These are phyloP conservation scores for Penicillium subrubescens DNA, from an alignment of 495 filamentous ascomycete genomes.

Conservation along the genomic window DNA sequence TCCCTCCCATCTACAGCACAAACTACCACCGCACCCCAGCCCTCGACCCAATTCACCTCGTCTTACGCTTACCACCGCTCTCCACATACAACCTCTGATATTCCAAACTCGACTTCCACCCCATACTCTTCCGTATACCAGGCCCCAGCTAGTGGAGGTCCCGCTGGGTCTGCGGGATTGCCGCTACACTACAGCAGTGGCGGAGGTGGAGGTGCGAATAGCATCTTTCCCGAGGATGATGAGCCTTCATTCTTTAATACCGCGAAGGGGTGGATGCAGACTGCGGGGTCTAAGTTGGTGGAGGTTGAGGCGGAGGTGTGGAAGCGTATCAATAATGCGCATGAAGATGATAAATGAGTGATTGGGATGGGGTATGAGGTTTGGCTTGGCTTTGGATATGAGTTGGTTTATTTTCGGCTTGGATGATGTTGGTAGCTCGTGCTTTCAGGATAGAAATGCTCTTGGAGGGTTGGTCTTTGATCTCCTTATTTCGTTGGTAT, in stretches of 20 bases:
- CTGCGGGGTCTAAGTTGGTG: conserved; percentile 60
- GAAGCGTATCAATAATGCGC: conserved; percentile 61
- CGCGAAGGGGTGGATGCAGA: conserved; percentile 62
- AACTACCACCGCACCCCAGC: conserved; percentile 38
- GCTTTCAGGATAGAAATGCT: neutral
- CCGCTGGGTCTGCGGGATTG: conserved; percentile 21
- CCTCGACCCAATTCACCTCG: conserved; percentile 16
- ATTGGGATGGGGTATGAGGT: neutral
- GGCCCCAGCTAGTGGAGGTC: conserved; percentile 24
- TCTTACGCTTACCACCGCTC: conserved; percentile 23
- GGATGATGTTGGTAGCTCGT: neutral
- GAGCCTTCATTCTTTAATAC: conserved; percentile 53
- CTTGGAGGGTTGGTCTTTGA: neutral
- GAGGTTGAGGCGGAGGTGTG: conserved; percentile 72
- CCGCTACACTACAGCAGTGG: conserved; percentile 30
- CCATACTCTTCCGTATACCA: conserved; percentile 59
- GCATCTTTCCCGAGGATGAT: conserved; percentile 40
- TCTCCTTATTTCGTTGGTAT: neutral
- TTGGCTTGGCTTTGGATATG: neutral
- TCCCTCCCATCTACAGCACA: conserved; percentile 22
- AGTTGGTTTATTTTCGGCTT: neutral
- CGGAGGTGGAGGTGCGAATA: conserved; percentile 19
- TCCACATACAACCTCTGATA: conserved; percentile 14
- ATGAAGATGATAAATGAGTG: conserved; percentile 29
- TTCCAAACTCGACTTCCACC: conserved; percentile 43